phyloP scores from a whole-genome alignment of 1,139 yeast genomes.

The Suhomyces yuchorum region DNA sequence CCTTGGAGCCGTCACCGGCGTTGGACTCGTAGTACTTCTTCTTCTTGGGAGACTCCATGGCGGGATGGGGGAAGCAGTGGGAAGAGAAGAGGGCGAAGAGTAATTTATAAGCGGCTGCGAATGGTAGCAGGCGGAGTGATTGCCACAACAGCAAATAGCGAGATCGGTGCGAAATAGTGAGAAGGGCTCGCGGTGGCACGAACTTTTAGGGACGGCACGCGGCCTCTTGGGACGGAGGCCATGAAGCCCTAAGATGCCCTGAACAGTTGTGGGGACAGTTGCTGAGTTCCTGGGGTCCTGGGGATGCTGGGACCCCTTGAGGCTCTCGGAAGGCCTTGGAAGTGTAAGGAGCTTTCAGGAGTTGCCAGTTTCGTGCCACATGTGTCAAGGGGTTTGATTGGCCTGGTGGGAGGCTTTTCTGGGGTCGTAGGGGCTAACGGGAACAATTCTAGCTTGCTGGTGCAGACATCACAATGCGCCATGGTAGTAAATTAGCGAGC shows the following conservation, averaged over 20 bases:
- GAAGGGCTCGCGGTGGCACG: neutral
- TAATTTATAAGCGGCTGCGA: neutral
- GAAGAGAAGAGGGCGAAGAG: neutral
- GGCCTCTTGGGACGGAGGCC: too few species aligned
- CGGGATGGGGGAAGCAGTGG: neutral
- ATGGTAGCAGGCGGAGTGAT: neutral
- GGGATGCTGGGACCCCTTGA: too few species aligned
- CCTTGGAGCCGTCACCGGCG: slow-evolving; percentile 61
- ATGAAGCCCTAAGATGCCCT: too few species aligned
- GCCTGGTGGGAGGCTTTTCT: neutral
- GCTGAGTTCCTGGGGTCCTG: too few species aligned
- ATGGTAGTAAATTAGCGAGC: neutral
- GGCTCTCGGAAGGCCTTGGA: too few species aligned
- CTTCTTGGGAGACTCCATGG: neutral
- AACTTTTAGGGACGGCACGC: too few species aligned
- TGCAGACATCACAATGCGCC: neutral
- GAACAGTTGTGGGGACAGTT: too few species aligned
- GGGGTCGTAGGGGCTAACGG: neutral
- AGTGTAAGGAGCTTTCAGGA: too few species aligned
- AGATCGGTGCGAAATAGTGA: neutral
- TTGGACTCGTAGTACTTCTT: slow-evolving; percentile 40
- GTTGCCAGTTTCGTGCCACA: too few species aligned
- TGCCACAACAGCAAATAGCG: neutral
- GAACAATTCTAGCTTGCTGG: neutral
- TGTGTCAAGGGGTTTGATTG: neutral